Percentiles rank a stretch among this genome's conserved stretches.
Evolutionary conservation across 768 basidiomycete genomes (phyloP).

Genomic region (Lactarius hengduanensis): DNA sequence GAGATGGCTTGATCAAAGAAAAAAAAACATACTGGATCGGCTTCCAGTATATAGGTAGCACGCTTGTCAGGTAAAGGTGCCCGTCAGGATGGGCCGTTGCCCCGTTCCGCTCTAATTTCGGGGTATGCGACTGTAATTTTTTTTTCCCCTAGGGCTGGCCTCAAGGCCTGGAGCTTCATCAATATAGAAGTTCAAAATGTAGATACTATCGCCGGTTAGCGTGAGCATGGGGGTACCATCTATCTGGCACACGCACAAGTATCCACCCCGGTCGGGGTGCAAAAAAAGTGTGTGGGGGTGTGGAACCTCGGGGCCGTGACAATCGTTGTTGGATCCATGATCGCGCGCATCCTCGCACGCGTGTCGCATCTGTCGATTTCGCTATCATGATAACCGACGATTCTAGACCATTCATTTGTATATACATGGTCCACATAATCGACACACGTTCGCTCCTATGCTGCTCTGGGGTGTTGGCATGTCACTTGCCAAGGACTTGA

Average conservation of each 20-base stretch:
- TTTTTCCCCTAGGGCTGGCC: background rate
- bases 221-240: background rate
- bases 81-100: constrained; percentile 5
- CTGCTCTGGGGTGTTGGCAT: background rate
- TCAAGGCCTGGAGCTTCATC: constrained; percentile 11
- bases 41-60: background rate
- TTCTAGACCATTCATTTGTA: background rate
- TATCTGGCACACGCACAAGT: background rate
- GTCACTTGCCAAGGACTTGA: background rate
- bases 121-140: background rate
- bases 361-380: constrained; percentile 6
- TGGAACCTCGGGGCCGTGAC: background rate
- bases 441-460: background rate
- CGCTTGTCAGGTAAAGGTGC: background rate
- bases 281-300: background rate
- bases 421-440: background rate
- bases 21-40: background rate
- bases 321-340: background rate
- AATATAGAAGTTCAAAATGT: constrained; percentile 3
- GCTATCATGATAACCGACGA: constrained; percentile 7
- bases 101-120: background rate
- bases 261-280: background rate
- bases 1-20: constrained; percentile 15
- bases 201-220: constrained; percentile 6
- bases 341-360: background rate